Conservation (phyloP, 495 filamentous ascomycete genomes). For the Oleoguttula mirabilis region DNA sequence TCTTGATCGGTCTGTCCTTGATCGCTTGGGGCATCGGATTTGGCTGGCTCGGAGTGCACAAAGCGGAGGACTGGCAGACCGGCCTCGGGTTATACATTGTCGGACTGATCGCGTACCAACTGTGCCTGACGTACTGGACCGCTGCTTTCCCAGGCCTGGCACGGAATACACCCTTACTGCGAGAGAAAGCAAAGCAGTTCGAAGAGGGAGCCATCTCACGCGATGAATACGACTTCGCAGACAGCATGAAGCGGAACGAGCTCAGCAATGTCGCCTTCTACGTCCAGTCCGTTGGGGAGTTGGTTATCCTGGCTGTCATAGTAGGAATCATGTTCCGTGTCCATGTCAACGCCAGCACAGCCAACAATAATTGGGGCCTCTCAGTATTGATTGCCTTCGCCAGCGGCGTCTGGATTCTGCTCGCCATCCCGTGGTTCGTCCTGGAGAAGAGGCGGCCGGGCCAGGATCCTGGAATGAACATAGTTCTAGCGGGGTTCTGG, state of each 20-base stretch:
- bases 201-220: slow-evolving; percentile 40
- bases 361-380: slow-evolving; percentile 53
- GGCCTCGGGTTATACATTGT: slow-evolving; percentile 50
- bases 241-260: slow-evolving; percentile 50
- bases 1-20: slow-evolving; percentile 46
- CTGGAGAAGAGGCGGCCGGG: slow-evolving; percentile 51
- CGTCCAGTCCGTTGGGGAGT: slow-evolving; percentile 47
- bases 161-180: slow-evolving; percentile 43
- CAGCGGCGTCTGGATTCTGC: slow-evolving; percentile 48
- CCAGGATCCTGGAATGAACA: slow-evolving; percentile 34
- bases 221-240: slow-evolving; percentile 48
- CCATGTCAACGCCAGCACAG: slow-evolving; percentile 43
- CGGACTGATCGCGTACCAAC: slow-evolving; percentile 54
- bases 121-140: slow-evolving; percentile 55
- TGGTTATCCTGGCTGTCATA: slow-evolving; percentile 49
- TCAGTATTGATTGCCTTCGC: slow-evolving; percentile 53
- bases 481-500: slow-evolving; percentile 45
- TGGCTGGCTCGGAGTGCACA: slow-evolving; percentile 52
- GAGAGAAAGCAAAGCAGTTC: slow-evolving; percentile 42
- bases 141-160: slow-evolving; percentile 52
- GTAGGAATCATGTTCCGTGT: slow-evolving; percentile 52
- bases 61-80: slow-evolving; percentile 41
- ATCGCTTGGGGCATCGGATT: slow-evolving; percentile 50
- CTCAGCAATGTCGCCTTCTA: slow-evolving; percentile 52
- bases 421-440: slow-evolving; percentile 52